Base-by-base conservation (phyloP, 1,284 basidiomycete species). In the Ustilago trichophora region DNA sequence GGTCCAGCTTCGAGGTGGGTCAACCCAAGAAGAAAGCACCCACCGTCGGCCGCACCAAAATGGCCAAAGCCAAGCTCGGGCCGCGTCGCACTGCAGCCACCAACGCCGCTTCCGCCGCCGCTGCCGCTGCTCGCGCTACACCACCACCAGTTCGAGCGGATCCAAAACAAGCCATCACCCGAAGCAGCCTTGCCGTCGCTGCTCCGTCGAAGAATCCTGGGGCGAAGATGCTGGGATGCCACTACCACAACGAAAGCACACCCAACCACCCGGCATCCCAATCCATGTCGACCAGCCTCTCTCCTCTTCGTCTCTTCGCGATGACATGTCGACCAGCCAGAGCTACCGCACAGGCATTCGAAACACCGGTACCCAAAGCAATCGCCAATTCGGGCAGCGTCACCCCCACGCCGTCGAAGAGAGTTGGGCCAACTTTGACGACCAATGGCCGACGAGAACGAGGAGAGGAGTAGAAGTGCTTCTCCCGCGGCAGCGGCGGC, bases 1-100 rank as follows among this genome's bases (percentile, higher is more conserved):
- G 75, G 75, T 62, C 70, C 9, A 59, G 58, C 33, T 76, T 76
- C 31, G 70, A 69, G 29, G 47, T 69, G 2, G 75, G 62, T 4
- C 59, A 64, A 22, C 51, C 57, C 5, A 74, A 69, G 52, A 62
- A 60, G 37, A 72, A 57, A 31, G 25, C 60, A 6, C 22, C 52
- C 15, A 32, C 35, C 6, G 50, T 62, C 3, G 63, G 62, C 5
- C 46, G 31, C 5, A 65, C 54, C 15, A 55, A 47, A 46, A 66
- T 58, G 58, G 65, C 50, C 12, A 57, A 54, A 26, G 65, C 65
- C 26, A 68, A 68, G 43, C 47, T 68, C 1, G 65, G 65, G 2
- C 65, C 65, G 0, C 24, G 46, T 37, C 41, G 59, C 3, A 44
- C 66, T 5, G 47, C 53, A 1, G 33, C 49, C 3, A 60, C 38